phyloP scores from a whole-genome alignment of 2,329 filamentous ascomycete genomes.

The Ophiobolus disseminans region DNA sequence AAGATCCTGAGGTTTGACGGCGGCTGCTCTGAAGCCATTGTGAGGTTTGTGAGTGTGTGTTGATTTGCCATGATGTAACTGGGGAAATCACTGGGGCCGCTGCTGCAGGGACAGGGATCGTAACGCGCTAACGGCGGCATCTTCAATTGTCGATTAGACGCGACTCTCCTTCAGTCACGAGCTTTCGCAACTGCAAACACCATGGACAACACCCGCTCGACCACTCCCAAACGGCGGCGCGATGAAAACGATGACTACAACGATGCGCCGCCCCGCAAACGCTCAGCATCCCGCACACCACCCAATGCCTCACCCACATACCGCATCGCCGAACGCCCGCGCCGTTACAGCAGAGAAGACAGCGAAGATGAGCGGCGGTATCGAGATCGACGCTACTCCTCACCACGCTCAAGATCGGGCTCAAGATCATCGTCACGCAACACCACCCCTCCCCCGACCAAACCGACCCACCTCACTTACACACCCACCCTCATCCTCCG shows the following conservation, averaged over 20 bases:
- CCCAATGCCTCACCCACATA: constrained; percentile 36
- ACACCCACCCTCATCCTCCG: constrained; percentile 72
- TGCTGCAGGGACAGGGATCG: constrained; percentile 19
- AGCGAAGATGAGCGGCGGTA: constrained; percentile 41
- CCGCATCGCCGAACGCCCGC: constrained; percentile 43
- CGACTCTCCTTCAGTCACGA: constrained; percentile 5
- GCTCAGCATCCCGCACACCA: constrained; percentile 42
- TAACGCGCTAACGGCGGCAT: constrained; percentile 21
- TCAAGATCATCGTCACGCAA: constrained; percentile 32
- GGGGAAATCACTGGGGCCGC: constrained; percentile 16
- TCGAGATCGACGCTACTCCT: constrained; percentile 26
- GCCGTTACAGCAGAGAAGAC: constrained; percentile 42
- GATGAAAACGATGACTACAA: constrained; percentile 38
- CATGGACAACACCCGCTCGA: constrained; percentile 28
- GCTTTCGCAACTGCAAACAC: not conserved
- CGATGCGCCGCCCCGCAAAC: constrained; percentile 40
- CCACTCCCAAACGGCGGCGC: constrained; percentile 38
- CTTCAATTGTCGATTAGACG: constrained; percentile 17
- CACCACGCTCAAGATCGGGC: constrained; percentile 22
- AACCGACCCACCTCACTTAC: constrained; percentile 70
- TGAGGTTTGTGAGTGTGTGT: not conserved
- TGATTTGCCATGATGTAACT: constrained; percentile 21
- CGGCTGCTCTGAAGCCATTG: constrained; percentile 37
- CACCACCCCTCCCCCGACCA: constrained; percentile 52
- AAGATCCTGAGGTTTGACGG: constrained; percentile 73